Conservation (phyloP, 768 basidiomycete species). For the Kwoniella shandongensis region DNA sequence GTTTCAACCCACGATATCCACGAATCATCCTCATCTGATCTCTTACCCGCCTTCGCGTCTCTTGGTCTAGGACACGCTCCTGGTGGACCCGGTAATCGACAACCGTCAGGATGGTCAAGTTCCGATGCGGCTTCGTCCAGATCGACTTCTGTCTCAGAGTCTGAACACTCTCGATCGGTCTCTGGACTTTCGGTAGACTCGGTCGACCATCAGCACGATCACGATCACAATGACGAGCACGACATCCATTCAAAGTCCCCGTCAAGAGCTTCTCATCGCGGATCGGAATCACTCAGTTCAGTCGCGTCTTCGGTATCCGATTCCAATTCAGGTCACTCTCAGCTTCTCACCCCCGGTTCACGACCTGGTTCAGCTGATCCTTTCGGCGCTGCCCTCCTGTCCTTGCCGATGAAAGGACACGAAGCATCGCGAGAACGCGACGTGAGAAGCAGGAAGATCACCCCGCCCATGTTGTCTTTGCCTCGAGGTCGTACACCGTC, state of each 20-base stretch:
- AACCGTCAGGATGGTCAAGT: conserved; percentile 18
- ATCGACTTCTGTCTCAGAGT: conserved; percentile 4
- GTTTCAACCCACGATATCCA: background rate
- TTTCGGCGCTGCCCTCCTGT: conserved; percentile 16
- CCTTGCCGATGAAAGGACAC: conserved; percentile 4
- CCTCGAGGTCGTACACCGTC: conserved; percentile 26
- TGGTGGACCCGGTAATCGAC: background rate
- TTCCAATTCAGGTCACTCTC: conserved; percentile 34
- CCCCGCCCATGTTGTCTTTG: background rate
- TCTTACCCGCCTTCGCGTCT: conserved; percentile 11
- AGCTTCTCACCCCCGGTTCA: conserved; percentile 41
- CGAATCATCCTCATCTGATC: background rate
- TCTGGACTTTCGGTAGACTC: background rate
- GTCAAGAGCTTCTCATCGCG: conserved; percentile 20
- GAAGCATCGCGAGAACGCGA: conserved; percentile 5
- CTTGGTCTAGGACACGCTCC: conserved; percentile 13
- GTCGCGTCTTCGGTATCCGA: conserved; percentile 31
- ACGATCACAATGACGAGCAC: conserved; percentile 2
- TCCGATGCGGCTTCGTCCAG: conserved; percentile 11
- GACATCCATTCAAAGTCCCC: conserved; percentile 4
- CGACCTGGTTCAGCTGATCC: conserved; percentile 42
- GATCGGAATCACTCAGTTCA: conserved; percentile 27
- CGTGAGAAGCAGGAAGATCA: conserved; percentile 7
- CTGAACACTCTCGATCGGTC: conserved; percentile 5
- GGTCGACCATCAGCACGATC: background rate